Percentiles rank a stretch among this genome's conserved stretches.
Conservation (phyloP, 148 eudicot species). For the Rhododendron henanense region DNA sequence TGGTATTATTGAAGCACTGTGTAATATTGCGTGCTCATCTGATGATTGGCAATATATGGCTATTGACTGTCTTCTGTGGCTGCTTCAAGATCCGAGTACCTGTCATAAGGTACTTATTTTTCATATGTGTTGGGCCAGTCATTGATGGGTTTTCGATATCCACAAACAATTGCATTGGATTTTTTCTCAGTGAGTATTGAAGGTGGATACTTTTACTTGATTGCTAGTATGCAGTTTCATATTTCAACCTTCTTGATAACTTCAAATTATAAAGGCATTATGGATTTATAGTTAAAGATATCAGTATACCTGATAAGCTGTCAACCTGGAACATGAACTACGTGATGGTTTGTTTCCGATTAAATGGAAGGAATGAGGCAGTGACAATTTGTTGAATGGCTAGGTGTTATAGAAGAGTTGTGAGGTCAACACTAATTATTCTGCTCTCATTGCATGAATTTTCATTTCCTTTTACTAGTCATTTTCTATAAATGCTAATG, state of each 20-base stretch:
- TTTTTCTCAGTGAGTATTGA: neutral
- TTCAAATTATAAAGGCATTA: neutral
- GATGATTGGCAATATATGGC: slow-evolving; percentile 99
- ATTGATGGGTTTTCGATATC: neutral
- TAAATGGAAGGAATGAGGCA: neutral
- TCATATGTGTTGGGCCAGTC: neutral
- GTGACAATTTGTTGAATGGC: neutral
- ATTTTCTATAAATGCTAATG: neutral
- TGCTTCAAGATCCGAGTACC: slow-evolving; percentile 91
- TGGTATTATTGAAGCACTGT: slow-evolving; percentile 73
- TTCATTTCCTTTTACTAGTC: neutral
- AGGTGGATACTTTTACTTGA: neutral
- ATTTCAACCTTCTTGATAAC: neutral
- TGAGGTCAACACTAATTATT: neutral
- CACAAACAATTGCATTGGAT: neutral
- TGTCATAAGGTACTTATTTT: slow-evolving; percentile 65
- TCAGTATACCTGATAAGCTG: neutral
- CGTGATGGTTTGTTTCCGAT: neutral
- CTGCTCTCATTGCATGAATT: neutral
- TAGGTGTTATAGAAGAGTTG: slow-evolving; percentile 4
- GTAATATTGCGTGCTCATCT: slow-evolving; percentile 94
- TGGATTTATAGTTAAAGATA: neutral
- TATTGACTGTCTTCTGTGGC: slow-evolving; percentile 90
- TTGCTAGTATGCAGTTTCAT: neutral
- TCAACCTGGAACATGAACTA: neutral